Base-by-base conservation (phyloP, 148 eudicot species). In the Mesembryanthemum crystallinum region DNA sequence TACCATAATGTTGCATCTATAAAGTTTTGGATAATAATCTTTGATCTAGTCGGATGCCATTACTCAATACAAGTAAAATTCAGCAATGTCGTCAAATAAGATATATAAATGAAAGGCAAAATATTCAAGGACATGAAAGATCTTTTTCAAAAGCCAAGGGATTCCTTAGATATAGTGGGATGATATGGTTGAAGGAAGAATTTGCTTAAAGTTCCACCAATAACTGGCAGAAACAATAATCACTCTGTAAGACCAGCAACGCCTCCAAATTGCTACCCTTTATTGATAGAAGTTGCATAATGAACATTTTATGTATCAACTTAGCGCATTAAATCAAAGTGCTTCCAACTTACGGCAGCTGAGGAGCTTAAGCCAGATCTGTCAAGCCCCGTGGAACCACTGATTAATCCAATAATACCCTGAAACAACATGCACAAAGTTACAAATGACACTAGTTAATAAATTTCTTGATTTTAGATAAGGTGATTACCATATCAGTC, bases 341-440 rank as follows among this genome's bases (percentile, higher is more conserved):
- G 58, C 30, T 74, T 76, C 29, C 29, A 78, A 88, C 99, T 89
- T 91, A 96, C 98, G 82, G 99, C 99, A 64, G 99, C 98, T 39
- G 99, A 96, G 51, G 99, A 96, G 93, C 99, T 96, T 68, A 92
- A 92, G 63, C 99, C 99, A 65, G 99, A 96, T 82, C 99, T 96
- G 78, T 96, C 98, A 61, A 96, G 93, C 69, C 91, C 90, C 69
- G 88, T 89, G 61, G 93, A 87, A 64, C 97, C 97, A 79, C 89
- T 85, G 47, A 91, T 82, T 71, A 87, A 65, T 58, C 99, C 99
- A 45, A 77, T 84, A 72, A 96, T 89, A 52, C 99, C 99, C 99
- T 96, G 95, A 76, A 81, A 82, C 58, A 81, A 82, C 58, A 77
- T 39, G 21, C 55, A 81, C 49, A 73, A 49, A 61, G 1, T 29